A percentile compares a stretch with the other conserved stretches of the same genome.
Evolutionary conservation across 495 filamentous ascomycete species (phyloP).

Genomic region (Oleoguttula mirabilis): DNA sequence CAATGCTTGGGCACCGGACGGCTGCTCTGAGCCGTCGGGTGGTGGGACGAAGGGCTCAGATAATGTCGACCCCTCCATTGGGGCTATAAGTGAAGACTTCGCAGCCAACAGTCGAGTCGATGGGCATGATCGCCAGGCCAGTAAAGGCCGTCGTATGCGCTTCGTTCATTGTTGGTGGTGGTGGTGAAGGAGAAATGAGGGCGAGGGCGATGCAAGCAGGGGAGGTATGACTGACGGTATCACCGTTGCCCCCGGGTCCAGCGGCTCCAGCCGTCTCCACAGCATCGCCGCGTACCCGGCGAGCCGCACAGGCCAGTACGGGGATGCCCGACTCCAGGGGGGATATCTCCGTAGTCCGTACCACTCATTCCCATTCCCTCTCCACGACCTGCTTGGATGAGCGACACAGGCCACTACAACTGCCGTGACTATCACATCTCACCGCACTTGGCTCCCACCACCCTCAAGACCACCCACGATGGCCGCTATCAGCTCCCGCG

Average conservation of each 20-base stretch:
- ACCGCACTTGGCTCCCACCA: conserved; percentile 9
- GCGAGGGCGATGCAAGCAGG: too few relatives aligned
- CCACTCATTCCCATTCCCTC: too few relatives aligned
- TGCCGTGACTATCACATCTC: conserved; percentile 19
- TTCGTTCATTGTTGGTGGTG: too few relatives aligned
- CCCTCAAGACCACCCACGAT: not conserved
- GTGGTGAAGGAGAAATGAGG: too few relatives aligned
- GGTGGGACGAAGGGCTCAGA: conserved; percentile 37
- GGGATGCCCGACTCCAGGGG: too few relatives aligned
- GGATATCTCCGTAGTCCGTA: too few relatives aligned
- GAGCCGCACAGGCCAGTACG: too few relatives aligned
- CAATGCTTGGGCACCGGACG: conserved; percentile 5
- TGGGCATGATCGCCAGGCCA: conserved; percentile 17
- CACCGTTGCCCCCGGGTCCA: too few relatives aligned
- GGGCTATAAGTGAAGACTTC: conserved; percentile 42
- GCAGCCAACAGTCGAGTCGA: not conserved
- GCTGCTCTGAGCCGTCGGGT: conserved; percentile 6
- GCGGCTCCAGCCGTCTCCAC: too few relatives aligned
- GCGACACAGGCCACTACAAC: conserved; percentile 20
- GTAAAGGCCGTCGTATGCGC: conserved; percentile 1
- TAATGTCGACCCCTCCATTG: conserved; percentile 55
- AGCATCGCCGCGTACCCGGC: too few relatives aligned
- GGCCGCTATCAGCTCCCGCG: not conserved
- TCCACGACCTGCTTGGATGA: too few relatives aligned
- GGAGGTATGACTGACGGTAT: too few relatives aligned